Evolutionary conservation across 192 early-diverging fungal species (phyloP), one percentile per base, ranked within the genome.

Genomic region (Dimargaris cristalligena): DNA sequence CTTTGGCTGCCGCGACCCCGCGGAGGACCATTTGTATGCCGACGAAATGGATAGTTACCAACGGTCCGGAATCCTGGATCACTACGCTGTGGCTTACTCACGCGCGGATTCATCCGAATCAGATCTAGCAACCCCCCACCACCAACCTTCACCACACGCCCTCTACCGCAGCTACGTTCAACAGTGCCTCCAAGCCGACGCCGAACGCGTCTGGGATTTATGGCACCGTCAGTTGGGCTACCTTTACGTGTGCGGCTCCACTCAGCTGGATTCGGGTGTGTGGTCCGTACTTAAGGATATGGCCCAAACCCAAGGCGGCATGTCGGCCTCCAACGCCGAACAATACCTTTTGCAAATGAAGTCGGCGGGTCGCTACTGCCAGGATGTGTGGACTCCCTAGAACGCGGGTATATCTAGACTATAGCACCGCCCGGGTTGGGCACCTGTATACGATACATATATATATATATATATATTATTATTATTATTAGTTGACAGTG

Each of bases 1-100:
- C 61, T 91, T 89, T 71, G 94, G 94, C 4, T 88, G 87, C 59
- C 75, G 92, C 26, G 76, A 81, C 58, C 67, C 71, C 0, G 56
- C 60, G 6, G 75, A 73, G 59, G 89, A 93, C 61, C 85, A 74
- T 59, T 60, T 94, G 44, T 92, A 87, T 70, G 65, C 70, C 26
- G 34, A 67, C 0, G 80, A 89, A 64, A 66, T 90, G 38, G 67
- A 79, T 48, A 38, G 26, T 74, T 77, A 55, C 13, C 8, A 23
- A 35, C 67, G 50, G 34, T 67, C 4, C 55, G 71, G 57, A 74
- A 70, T 78, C 26, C 69, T 94, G 22, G 74, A 71, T 30, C 67
- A 73, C 4, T 64, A 88, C 13, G 33, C 33, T 4, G 32, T 28
- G 28, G 45, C 18, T 22, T 22, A 46, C 2, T 22, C 2, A 11